phyloP scores from a whole-genome alignment of 345 rosid genomes.

The Arabis alpina region DNA sequence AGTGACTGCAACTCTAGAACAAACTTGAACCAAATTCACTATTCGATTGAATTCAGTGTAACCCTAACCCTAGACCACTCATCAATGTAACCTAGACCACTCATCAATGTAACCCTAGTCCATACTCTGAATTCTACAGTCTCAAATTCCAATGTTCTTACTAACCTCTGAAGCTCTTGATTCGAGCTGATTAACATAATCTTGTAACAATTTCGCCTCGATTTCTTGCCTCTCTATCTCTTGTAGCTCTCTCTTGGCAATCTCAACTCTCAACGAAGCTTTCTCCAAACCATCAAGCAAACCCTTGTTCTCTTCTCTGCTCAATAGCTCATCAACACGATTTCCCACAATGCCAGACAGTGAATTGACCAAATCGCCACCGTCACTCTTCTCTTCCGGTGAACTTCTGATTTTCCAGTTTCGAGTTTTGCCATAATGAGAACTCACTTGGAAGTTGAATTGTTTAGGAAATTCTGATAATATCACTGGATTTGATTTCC shows the following conservation, averaged over 20 bases:
- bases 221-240: slow-evolving; percentile 78
- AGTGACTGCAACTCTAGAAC: slow-evolving; percentile 4
- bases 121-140: neutral
- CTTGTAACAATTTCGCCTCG: slow-evolving; percentile 57
- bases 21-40: slow-evolving; percentile 12
- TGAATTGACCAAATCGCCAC: slow-evolving; percentile 54
- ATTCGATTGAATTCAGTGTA: neutral
- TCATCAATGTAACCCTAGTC: neutral
- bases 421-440: slow-evolving; percentile 33
- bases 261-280: slow-evolving; percentile 77
- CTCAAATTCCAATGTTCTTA: neutral
- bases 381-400: slow-evolving; percentile 35
- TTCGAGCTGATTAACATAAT: slow-evolving; percentile 63
- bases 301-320: slow-evolving; percentile 68
- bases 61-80: too few species aligned
- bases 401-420: slow-evolving; percentile 45
- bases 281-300: slow-evolving; percentile 78
- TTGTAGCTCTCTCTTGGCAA: slow-evolving; percentile 67
- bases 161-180: slow-evolving; percentile 72
- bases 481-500: slow-evolving; percentile 30
- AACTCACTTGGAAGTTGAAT: slow-evolving; percentile 2
- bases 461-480: slow-evolving; percentile 11
- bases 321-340: slow-evolving; percentile 71
- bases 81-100: neutral
- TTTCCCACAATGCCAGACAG: slow-evolving; percentile 65